These are phyloP conservation scores for Acanthamoeba triangularis DNA, from an alignment of 208 protist species.

Conservation along the genomic window DNA sequence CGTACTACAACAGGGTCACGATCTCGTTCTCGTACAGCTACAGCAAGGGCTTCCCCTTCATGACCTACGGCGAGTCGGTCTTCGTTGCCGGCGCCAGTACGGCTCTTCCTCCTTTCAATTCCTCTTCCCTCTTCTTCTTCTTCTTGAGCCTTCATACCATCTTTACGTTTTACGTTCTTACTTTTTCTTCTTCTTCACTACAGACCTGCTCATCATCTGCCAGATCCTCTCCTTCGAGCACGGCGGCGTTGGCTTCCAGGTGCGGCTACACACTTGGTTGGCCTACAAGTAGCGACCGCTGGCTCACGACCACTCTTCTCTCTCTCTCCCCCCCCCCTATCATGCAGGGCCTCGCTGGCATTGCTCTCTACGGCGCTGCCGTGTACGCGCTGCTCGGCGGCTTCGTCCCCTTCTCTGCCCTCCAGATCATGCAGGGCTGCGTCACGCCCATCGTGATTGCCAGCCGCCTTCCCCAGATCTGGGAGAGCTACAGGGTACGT, in stretches of 20 bases:
- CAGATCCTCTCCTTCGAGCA: constrained; percentile 73
- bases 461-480: constrained; percentile 84
- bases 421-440: constrained; percentile 38
- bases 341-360: constrained; percentile 30
- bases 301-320: background rate
- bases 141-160: background rate
- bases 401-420: background rate
- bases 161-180: background rate
- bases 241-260: constrained; percentile 13
- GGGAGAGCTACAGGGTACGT: constrained; percentile 55
- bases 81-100: constrained; percentile 30
- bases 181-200: background rate
- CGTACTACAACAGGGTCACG: constrained; percentile 1
- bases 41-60: constrained; percentile 77
- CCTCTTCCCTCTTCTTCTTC: background rate
- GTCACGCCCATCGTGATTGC: constrained; percentile 79
- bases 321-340: background rate
- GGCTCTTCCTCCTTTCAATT: background rate
- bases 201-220: constrained; percentile 68
- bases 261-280: background rate
- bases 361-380: constrained; percentile 31
- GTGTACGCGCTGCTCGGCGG: constrained; percentile 1
- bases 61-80: constrained; percentile 83
- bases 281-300: no score
- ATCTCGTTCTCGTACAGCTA: constrained; percentile 63